Conservation (phyloP, 768 basidiomycete genomes). For the Termitomyces sp. region DNA sequence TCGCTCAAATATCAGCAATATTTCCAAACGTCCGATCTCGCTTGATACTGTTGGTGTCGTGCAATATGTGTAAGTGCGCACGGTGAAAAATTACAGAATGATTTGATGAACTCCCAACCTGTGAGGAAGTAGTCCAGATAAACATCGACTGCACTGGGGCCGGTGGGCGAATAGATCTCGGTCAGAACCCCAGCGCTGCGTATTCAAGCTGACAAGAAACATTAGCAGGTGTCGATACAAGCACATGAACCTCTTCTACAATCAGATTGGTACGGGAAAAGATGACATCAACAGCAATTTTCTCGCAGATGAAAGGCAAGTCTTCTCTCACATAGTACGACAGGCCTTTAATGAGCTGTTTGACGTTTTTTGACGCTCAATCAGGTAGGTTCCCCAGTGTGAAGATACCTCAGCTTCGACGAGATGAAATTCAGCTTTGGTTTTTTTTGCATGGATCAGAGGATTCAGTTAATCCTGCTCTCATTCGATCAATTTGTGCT, state of each 20-base stretch:
- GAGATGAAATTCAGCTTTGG: conserved; percentile 3
- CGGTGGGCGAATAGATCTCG: conserved; percentile 2
- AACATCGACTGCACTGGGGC: background rate
- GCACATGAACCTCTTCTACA: background rate
- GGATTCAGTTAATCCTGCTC: background rate
- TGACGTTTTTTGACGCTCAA: background rate
- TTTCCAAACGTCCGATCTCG: too few relatives aligned
- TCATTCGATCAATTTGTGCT: conserved; percentile 3
- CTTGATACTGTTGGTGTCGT: too few relatives aligned
- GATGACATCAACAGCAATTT: background rate
- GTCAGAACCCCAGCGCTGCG: background rate
- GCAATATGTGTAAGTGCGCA: too few relatives aligned
- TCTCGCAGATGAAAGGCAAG: conserved; percentile 1
- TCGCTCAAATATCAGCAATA: too few relatives aligned
- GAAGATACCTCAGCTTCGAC: background rate
- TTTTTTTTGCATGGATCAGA: background rate
- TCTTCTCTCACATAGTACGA: background rate
- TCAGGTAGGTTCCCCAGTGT: conserved; percentile 1
- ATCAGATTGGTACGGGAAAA: background rate
- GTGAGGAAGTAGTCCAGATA: background rate
- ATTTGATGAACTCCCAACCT: background rate
- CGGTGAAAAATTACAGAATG: background rate
- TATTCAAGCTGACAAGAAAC: background rate
- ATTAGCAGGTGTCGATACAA: background rate
- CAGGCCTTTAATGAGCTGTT: background rate